Evolutionary conservation across 2,329 filamentous ascomycete species (phyloP), one percentile per base, ranked within the genome.

Genomic region (Calonectria multiphialidica): DNA sequence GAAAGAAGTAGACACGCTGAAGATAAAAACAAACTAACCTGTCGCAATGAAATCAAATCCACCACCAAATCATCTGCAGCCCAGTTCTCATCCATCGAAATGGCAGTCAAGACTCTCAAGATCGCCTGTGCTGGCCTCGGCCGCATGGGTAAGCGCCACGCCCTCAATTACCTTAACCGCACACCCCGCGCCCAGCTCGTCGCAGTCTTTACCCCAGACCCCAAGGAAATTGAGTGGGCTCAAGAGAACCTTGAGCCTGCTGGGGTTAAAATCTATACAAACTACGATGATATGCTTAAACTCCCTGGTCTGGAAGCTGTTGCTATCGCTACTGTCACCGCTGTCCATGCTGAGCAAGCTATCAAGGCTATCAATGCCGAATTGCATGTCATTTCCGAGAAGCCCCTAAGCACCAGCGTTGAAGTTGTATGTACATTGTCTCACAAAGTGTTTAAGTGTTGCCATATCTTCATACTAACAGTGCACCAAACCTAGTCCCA

Each of bases 91-190:
- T 16, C 13, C 4, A 40, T 40, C 37, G 55, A 40, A 66, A 68
- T 68, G 57, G 57, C 66, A 45, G 72, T 79, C 23, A 66, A 70
- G 57, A 83, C 81, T 72, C 79, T 87, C 66, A 81, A 85, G 73
- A 80, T 89, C 72, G 87, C 82, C 64, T 85, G 86, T 59, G 86
- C 86, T 42, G 87, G 88, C 57, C 86, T 89, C 55, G 87, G 88
- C 33, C 86, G 87, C 74, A 89, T 89, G 86, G 87, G 87, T 53
- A 84, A 86, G 70, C 84, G 87, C n/a, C 87, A 89, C 79, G 88
- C 86, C 62, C 78, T 86, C 53, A 88, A 87, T 74, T 85, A 88
- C 69, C 80, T 88, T 59, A 79, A 86, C 68, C 81, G 82, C 30
- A 84, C 84, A 5, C 86, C 87, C 28, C 83, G 86, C 42, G 87